A percentile compares a stretch with the other conserved stretches of the same genome.
phyloP scores from a whole-genome alignment of 352 stramenopile genomes.

The Phytophthora aleatoria region DNA sequence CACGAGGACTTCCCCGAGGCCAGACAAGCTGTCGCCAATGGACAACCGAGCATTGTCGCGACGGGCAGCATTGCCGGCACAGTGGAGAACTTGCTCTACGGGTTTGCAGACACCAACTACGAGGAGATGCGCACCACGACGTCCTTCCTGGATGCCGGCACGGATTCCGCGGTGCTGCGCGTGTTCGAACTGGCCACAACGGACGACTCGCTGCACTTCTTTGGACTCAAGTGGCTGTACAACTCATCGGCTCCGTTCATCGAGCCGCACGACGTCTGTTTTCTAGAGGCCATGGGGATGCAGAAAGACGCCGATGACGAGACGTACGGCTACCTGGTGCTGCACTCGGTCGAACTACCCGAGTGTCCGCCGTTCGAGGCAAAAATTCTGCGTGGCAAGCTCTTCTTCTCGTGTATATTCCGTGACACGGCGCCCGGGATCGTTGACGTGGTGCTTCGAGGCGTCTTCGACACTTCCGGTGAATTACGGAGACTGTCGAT shows the following conservation, averaged over 20 bases:
- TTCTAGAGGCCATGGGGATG: too few relatives aligned
- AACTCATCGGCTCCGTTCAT: too few relatives aligned
- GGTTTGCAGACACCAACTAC: conserved; percentile 13
- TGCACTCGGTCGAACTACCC: too few relatives aligned
- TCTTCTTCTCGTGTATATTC: conserved; percentile 38
- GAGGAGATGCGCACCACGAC: conserved; percentile 14
- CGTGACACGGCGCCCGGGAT: conserved; percentile 17
- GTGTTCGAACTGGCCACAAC: conserved; percentile 32
- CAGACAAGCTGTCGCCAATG: conserved; percentile 11
- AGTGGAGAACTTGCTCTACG: conserved; percentile 45
- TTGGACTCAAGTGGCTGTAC: too few relatives aligned
- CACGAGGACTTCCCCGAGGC: conserved; percentile 28
- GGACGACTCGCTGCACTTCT: too few relatives aligned
- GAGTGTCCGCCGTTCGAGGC: too few relatives aligned
- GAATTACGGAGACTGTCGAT: conserved; percentile 31
- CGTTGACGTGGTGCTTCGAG: conserved; percentile 37
- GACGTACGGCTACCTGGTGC: too few relatives aligned
- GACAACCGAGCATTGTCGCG: conserved; percentile 44
- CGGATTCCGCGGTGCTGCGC: conserved; percentile 30
- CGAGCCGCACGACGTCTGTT: too few relatives aligned
- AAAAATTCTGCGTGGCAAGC: not conserved
- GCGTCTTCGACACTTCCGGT: conserved; percentile 36
- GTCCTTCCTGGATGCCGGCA: conserved; percentile 31
- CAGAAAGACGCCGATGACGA: too few relatives aligned
- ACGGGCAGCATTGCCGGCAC: conserved; percentile 23